Conservation (phyloP, 2,329 filamentous ascomycete genomes). For the Myotisia sp. region DNA sequence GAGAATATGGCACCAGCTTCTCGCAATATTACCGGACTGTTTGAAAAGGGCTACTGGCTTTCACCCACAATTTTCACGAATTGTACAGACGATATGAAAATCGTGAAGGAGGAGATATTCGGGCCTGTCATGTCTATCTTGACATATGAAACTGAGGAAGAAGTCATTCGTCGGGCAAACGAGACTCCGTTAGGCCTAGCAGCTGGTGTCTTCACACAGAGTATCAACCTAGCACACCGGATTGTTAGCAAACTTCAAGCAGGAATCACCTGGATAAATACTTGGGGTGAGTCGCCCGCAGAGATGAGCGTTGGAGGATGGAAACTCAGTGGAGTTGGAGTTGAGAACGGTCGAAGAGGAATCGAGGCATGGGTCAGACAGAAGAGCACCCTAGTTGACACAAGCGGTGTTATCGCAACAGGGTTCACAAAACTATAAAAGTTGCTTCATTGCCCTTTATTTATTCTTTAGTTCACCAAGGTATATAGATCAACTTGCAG, state of each 20-base stretch:
- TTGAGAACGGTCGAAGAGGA: slow-evolving; percentile 71
- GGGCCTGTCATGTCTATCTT: slow-evolving; percentile 76
- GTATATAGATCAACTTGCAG: too few species aligned
- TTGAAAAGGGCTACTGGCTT: slow-evolving; percentile 62
- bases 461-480: too few species aligned
- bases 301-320: slow-evolving; percentile 89
- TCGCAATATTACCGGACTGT: slow-evolving; percentile 34
- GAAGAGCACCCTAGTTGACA: slow-evolving; percentile 78
- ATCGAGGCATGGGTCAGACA: slow-evolving; percentile 72
- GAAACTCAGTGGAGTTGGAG: slow-evolving; percentile 78
- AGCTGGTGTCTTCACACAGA: slow-evolving; percentile 66
- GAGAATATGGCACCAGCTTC: slow-evolving; percentile 34
- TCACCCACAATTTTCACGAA: slow-evolving; percentile 72
- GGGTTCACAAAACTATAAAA: slow-evolving; percentile 57
- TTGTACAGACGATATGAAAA: slow-evolving; percentile 69
- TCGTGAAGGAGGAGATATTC: slow-evolving; percentile 74
- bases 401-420: slow-evolving; percentile 54
- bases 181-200: slow-evolving; percentile 64
- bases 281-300: slow-evolving; percentile 81
- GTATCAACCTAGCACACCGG: slow-evolving; percentile 59
- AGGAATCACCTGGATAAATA: slow-evolving; percentile 85
- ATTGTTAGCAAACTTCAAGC: slow-evolving; percentile 59
- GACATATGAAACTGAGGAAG: slow-evolving; percentile 54
- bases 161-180: slow-evolving; percentile 60
- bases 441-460: too few species aligned